These are phyloP conservation scores for Jaltomata sinuosa DNA, from an alignment of 257 asterid species.

Conservation along the genomic window DNA sequence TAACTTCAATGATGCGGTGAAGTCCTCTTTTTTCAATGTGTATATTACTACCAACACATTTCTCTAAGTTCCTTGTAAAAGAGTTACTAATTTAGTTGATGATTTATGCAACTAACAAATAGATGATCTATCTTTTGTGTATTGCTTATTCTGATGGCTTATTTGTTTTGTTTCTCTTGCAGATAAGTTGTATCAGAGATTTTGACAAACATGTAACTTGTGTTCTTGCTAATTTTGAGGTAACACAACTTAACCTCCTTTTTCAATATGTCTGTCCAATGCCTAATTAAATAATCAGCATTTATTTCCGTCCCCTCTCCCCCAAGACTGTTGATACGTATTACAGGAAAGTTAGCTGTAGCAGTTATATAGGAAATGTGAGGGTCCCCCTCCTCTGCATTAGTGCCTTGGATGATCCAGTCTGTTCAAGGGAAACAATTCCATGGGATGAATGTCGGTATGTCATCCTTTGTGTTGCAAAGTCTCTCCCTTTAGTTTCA, in stretches of 20 bases:
- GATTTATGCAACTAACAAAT: neutral
- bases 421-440: slow-evolving; percentile 83
- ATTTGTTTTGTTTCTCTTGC: neutral
- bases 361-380: slow-evolving; percentile 56
- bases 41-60: neutral
- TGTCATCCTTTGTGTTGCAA: neutral
- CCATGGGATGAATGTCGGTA: slow-evolving; percentile 94
- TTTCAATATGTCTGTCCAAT: neutral
- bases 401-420: slow-evolving; percentile 82
- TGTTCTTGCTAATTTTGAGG: slow-evolving; percentile 65
- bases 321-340: slow-evolving; percentile 74
- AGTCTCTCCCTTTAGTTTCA: neutral
- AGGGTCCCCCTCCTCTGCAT: slow-evolving; percentile 84
- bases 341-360: slow-evolving; percentile 71
- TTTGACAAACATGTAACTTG: slow-evolving; percentile 73
- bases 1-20: neutral
- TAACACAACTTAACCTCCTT: slow-evolving; percentile 14
- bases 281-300: neutral
- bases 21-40: neutral
- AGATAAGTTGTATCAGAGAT: slow-evolving; percentile 71
- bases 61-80: neutral
- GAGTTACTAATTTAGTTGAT: neutral
- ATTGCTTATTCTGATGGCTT: neutral
- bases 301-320: neutral
- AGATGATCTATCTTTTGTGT: neutral